Conservation (phyloP, 225 moss, liverwort and hornwort species). For the Physcomitrellopsis africana region DNA sequence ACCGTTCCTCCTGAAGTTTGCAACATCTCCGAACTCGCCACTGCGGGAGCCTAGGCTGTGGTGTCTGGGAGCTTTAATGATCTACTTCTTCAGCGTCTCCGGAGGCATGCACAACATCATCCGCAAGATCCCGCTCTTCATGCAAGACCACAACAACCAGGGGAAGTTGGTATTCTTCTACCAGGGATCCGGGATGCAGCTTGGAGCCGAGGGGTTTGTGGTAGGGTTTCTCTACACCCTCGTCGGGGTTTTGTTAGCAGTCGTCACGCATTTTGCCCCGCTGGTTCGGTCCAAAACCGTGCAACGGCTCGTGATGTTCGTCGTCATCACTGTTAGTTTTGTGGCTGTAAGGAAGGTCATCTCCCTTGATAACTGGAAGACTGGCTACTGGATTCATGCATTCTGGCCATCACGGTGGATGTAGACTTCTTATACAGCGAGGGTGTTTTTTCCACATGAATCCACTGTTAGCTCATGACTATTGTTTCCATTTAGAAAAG, state of each 20-base stretch:
- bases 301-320: slow-evolving; percentile 59
- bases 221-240: slow-evolving; percentile 61
- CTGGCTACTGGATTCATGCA: slow-evolving; percentile 72
- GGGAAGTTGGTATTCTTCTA: slow-evolving; percentile 59
- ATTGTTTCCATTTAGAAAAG: too few species aligned
- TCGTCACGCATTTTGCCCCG: slow-evolving; percentile 60
- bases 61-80: too few species aligned
- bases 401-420: slow-evolving; percentile 65
- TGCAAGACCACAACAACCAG: slow-evolving; percentile 55
- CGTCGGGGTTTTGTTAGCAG: slow-evolving; percentile 68
- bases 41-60: too few species aligned
- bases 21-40: too few species aligned
- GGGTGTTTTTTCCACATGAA: too few species aligned
- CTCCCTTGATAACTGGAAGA: slow-evolving; percentile 80
- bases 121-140: slow-evolving; percentile 58
- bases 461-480: too few species aligned
- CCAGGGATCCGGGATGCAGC: slow-evolving; percentile 59
- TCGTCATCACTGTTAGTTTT: slow-evolving; percentile 61
- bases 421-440: slow-evolving; percentile 1
- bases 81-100: slow-evolving; percentile 73
- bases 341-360: slow-evolving; percentile 70
- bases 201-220: slow-evolving; percentile 67
- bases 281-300: slow-evolving; percentile 49
- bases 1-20: too few species aligned
- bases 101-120: slow-evolving; percentile 78